phyloP scores from a whole-genome alignment of 352 stramenopile species.

The Globisporangium nodosum region DNA sequence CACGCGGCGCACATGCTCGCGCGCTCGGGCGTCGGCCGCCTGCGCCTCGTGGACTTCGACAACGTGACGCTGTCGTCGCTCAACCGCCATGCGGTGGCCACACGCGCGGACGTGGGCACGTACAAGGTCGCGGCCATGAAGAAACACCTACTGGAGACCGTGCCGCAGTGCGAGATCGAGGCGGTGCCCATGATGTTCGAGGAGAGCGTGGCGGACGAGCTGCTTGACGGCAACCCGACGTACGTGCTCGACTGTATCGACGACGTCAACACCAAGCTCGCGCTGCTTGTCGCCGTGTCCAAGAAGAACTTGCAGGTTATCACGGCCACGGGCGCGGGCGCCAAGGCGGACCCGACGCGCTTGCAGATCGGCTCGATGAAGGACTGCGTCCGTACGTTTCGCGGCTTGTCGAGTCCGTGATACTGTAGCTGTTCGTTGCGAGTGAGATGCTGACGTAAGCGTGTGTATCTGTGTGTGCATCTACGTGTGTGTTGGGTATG shows the following conservation, averaged over 20 bases:
- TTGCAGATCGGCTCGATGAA: conserved; percentile 96
- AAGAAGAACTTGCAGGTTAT: conserved; percentile 76
- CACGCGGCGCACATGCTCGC: conserved; percentile 98
- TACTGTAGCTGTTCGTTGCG: neutral
- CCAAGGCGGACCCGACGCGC: conserved; percentile 95
- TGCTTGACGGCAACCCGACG: conserved; percentile 85
- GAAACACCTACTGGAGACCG: conserved; percentile 64
- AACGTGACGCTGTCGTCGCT: conserved; percentile 98
- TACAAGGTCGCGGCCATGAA: conserved; percentile 91
- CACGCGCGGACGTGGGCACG: conserved; percentile 93
- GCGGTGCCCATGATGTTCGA: conserved; percentile 90
- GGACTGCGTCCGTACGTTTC: conserved; percentile 79
- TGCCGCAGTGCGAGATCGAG: conserved; percentile 86
- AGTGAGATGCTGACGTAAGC: neutral
- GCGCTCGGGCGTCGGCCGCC: conserved; percentile 89
- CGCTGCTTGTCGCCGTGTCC: conserved; percentile 90
- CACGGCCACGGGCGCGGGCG: conserved; percentile 90
- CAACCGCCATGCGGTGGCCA: conserved; percentile 98
- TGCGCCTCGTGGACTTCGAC: conserved; percentile 99
- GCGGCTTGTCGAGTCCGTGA: neutral
- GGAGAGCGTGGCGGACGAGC: conserved; percentile 55
- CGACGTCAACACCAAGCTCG: conserved; percentile 96
- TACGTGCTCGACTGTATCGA: conserved; percentile 99
- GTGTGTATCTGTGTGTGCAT: neutral
- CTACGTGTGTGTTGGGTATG: neutral